These are phyloP conservation scores for Boletus pseudo-olivaceus DNA, from an alignment of 768 basidiomycete species.

Conservation along the genomic window DNA sequence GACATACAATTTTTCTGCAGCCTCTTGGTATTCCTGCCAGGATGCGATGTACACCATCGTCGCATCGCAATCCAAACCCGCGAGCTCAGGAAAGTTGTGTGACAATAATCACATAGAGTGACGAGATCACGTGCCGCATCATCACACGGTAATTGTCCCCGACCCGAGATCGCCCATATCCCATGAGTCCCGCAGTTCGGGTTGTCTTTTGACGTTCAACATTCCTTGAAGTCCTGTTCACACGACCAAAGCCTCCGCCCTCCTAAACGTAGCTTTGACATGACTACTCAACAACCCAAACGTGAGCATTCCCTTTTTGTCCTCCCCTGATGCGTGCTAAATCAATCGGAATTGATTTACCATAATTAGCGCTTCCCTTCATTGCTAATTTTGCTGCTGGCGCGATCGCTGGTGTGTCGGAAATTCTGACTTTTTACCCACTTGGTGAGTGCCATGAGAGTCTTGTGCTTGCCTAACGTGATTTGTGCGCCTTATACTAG, in stretches of 20 bases:
- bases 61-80: slow-evolving; percentile 23
- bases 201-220: background rate
- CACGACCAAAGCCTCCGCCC: background rate
- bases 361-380: slow-evolving; percentile 69
- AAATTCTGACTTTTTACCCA: slow-evolving; percentile 84
- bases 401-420: slow-evolving; percentile 90
- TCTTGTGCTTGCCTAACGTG: background rate
- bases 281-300: slow-evolving; percentile 33
- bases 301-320: slow-evolving; percentile 16
- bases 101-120: slow-evolving; percentile 16
- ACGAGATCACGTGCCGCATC: slow-evolving; percentile 12
- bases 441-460: slow-evolving; percentile 56
- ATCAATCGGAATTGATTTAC: slow-evolving; percentile 5
- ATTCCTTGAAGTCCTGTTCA: background rate
- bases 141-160: background rate
- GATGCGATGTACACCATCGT: slow-evolving; percentile 86
- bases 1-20: slow-evolving; percentile 80
- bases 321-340: background rate
- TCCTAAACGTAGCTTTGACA: slow-evolving; percentile 2
- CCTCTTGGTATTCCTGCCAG: slow-evolving; percentile 90
- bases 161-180: background rate
- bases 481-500: slow-evolving; percentile 35
- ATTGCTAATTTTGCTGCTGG: slow-evolving; percentile 90
- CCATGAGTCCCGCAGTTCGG: too few relatives aligned
- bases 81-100: background rate